phyloP scores from a whole-genome alignment of 1,284 basidiomycete genomes.

The Crepidotus sp. region DNA sequence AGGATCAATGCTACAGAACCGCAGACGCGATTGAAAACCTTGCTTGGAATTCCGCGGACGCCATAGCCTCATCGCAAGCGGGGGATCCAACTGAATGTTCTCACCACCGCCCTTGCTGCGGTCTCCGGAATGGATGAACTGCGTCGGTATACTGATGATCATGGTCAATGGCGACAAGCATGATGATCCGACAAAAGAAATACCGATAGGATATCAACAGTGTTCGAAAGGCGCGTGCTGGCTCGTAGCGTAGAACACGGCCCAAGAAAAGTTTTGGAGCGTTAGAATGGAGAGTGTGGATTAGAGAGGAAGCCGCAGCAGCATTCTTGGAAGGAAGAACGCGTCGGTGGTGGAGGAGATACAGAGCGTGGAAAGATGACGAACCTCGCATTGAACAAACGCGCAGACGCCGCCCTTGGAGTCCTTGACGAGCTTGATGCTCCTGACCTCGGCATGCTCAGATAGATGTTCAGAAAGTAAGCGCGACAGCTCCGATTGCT shows the following conservation, averaged over 20 bases:
- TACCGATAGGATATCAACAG: constrained; percentile 68
- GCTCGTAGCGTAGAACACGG: constrained; percentile 62
- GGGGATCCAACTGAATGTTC: constrained; percentile 15
- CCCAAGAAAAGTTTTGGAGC: constrained; percentile 57
- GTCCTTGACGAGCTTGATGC: constrained; percentile 68
- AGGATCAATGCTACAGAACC: not conserved
- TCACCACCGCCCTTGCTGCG: constrained; percentile 12
- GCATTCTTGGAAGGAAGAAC: constrained; percentile 37
- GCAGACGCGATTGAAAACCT: constrained; percentile 5
- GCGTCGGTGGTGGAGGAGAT: constrained; percentile 15
- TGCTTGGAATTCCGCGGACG: constrained; percentile 40
- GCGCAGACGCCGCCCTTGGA: constrained; percentile 67
- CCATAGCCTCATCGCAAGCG: constrained; percentile 26
- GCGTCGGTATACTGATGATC: constrained; percentile 34
- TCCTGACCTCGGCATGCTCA: constrained; percentile 50
- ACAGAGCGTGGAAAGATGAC: constrained; percentile 9
- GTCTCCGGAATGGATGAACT: constrained; percentile 26
- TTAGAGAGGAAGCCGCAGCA: constrained; percentile 46
- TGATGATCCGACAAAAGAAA: not conserved
- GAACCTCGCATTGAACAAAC: constrained; percentile 73
- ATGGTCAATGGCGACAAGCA: not conserved
- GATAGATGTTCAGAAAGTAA: constrained; percentile 57
- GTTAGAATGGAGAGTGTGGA: constrained; percentile 47
- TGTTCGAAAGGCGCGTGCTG: constrained; percentile 66
- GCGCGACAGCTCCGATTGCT: constrained; percentile 48